These are phyloP conservation scores for Boletus tomentosulus DNA, from an alignment of 768 basidiomycete genomes.

Conservation along the genomic window DNA sequence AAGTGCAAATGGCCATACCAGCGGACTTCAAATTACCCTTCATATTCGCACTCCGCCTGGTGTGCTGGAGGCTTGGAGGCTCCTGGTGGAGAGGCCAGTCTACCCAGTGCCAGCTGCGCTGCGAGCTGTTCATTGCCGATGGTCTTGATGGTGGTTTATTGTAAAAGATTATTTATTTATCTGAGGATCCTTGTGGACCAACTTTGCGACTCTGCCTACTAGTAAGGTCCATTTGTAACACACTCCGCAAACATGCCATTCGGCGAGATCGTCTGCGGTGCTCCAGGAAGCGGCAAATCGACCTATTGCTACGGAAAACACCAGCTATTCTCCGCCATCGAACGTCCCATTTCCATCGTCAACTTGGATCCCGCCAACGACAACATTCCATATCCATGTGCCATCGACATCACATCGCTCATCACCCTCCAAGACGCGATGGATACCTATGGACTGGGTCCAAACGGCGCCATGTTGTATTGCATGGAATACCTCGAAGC, in stretches of 20 bases:
- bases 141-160: no score
- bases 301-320: conserved; percentile 87
- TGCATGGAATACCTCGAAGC: conserved; percentile 95
- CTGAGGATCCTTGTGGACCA: no score
- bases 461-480: conserved; percentile 94
- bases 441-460: conserved; percentile 79
- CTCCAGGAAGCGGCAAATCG: conserved; percentile 84
- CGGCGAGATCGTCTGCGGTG: conserved; percentile 82
- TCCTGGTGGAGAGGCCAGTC: no score
- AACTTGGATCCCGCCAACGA: conserved; percentile 97
- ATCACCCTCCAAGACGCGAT: conserved; percentile 88
- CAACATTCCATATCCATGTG: conserved; percentile 85
- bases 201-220: no score
- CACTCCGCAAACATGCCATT: conserved; percentile 59
- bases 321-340: conserved; percentile 83
- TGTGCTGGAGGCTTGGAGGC: no score
- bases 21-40: background rate
- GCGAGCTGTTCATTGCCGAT: no score
- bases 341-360: conserved; percentile 82
- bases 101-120: no score
- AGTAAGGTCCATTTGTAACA: no score
- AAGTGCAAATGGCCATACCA: background rate
- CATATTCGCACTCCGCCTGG: background rate
- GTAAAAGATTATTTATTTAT: no score
- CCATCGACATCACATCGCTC: conserved; percentile 77